phyloP scores from a whole-genome alignment of 2,329 filamentous ascomycete species.

The Aspergillus glaucus region DNA sequence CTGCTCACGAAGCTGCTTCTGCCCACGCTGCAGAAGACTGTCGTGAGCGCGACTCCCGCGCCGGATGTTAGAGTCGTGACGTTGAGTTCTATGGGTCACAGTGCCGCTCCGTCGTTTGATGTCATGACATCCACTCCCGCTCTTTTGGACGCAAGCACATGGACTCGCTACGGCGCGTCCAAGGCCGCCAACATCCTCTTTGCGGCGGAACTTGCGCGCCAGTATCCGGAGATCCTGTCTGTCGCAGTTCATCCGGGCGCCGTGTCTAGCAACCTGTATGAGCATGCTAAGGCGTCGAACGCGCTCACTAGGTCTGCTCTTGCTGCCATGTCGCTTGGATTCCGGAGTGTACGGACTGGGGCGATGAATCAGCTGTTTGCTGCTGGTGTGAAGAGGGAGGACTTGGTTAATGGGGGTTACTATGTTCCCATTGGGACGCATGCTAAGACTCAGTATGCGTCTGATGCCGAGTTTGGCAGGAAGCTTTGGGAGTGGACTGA shows the following conservation, averaged over 20 bases:
- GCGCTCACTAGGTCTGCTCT: slow-evolving; percentile 17
- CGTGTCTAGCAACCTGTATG: slow-evolving; percentile 37
- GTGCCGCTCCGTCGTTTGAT: slow-evolving; percentile 28
- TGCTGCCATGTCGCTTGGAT: slow-evolving; percentile 17
- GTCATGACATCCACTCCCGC: slow-evolving; percentile 32
- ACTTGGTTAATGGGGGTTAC: slow-evolving; percentile 34
- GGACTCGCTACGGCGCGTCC: slow-evolving; percentile 46
- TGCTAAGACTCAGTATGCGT: slow-evolving; percentile 24
- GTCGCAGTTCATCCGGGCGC: slow-evolving; percentile 48
- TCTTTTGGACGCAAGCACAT: slow-evolving; percentile 32
- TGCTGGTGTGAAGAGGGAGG: slow-evolving; percentile 26
- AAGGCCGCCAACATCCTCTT: slow-evolving; percentile 48
- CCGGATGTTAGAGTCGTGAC: slow-evolving; percentile 33
- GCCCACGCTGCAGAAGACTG: slow-evolving; percentile 34
- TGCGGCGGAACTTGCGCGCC: slow-evolving; percentile 41
- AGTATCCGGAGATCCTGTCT: slow-evolving; percentile 38
- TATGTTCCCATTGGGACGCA: slow-evolving; percentile 36
- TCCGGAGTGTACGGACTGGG: slow-evolving; percentile 28
- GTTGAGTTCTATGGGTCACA: slow-evolving; percentile 32
- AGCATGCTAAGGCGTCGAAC: slow-evolving; percentile 21
- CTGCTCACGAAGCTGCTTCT: slow-evolving; percentile 40
- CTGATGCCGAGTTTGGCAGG: slow-evolving; percentile 26
- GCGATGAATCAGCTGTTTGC: slow-evolving; percentile 40
- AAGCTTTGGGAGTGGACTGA: slow-evolving; percentile 43
- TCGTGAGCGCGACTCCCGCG: slow-evolving; percentile 11